Evolutionary conservation across 73 alveolate species (phyloP).

Genomic region (Paramecium caudatum): DNA sequence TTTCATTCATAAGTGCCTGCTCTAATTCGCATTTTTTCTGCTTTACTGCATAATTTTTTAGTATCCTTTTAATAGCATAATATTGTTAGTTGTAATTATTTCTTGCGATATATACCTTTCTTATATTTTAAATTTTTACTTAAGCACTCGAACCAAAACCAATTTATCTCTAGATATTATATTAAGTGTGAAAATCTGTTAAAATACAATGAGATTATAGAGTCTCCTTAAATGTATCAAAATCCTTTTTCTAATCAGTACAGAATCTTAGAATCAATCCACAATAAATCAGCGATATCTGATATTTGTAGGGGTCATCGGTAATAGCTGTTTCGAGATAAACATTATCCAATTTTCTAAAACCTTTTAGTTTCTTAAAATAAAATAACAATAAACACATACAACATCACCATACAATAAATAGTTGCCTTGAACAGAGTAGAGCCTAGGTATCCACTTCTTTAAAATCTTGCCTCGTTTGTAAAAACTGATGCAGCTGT

Average conservation of each 20-base stretch:
- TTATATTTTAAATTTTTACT: background rate
- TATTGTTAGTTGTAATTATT: background rate
- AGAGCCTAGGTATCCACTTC: constrained; percentile 29
- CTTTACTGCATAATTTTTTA: constrained; percentile 18
- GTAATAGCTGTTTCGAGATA: background rate
- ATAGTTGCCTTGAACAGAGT: constrained; percentile 20
- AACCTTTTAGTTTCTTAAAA: constrained; percentile 20
- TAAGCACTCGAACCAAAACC: constrained; percentile 45
- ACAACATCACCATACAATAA: constrained; percentile 38
- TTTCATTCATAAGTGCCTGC: background rate
- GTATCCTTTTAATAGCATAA: constrained; percentile 30
- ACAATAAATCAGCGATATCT: background rate
- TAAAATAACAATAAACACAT: background rate
- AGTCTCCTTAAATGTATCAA: background rate
- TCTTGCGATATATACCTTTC: constrained; percentile 33
- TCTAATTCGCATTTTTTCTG: background rate
- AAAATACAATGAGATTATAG: constrained; percentile 46
- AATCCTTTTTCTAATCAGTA: constrained; percentile 36
- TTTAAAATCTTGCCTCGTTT: constrained; percentile 27
- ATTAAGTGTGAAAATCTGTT: constrained; percentile 23
- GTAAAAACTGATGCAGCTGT: constrained; percentile 7
- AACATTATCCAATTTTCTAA: constrained; percentile 25
- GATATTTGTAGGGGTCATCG: background rate
- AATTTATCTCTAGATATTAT: background rate
- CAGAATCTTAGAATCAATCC: constrained; percentile 4